Conservation (phyloP, 805 yeast genomes). For the Kodamaea restingae region DNA sequence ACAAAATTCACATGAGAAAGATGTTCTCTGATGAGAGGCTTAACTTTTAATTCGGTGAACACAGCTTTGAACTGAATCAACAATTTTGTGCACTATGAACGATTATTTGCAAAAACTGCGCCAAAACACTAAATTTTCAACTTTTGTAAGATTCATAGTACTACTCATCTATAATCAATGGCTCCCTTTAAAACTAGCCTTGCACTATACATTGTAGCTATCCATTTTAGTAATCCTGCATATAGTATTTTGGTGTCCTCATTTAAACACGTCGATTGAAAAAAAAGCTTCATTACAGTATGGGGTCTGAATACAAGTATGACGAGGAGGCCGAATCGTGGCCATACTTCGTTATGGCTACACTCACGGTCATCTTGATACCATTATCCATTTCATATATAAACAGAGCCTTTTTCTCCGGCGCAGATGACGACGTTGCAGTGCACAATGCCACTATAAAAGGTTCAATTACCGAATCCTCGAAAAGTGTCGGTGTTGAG, state of each 20-base stretch:
- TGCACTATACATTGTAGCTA: too few relatives aligned
- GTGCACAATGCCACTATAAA: conserved; percentile 21
- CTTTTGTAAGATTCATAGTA: too few relatives aligned
- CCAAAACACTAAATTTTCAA: too few relatives aligned
- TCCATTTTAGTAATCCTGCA: too few relatives aligned
- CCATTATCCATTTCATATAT: conserved; percentile 52
- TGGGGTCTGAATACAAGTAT: conserved; percentile 61
- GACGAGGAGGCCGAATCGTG: conserved; percentile 90
- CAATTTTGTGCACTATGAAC: too few relatives aligned
- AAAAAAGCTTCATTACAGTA: conserved; percentile 12
- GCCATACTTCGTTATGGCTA: conserved; percentile 84
- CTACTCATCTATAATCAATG: too few relatives aligned
- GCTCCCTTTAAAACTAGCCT: too few relatives aligned
- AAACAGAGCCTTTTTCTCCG: conserved; percentile 11
- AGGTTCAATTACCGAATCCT: conserved; percentile 32
- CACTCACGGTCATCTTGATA: conserved; percentile 60
- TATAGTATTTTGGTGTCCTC: not conserved
- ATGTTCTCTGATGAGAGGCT: too few relatives aligned
- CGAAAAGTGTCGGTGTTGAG: conserved; percentile 29
- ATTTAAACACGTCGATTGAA: conserved; percentile 12
- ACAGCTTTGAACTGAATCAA: too few relatives aligned
- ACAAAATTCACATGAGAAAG: too few relatives aligned
- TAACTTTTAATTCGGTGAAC: too few relatives aligned
- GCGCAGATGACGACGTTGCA: conserved; percentile 16
- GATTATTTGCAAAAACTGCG: too few relatives aligned